Base-by-base conservation (phyloP, 2,329 filamentous ascomycete species). In the Metarhizium sp. region DNA sequence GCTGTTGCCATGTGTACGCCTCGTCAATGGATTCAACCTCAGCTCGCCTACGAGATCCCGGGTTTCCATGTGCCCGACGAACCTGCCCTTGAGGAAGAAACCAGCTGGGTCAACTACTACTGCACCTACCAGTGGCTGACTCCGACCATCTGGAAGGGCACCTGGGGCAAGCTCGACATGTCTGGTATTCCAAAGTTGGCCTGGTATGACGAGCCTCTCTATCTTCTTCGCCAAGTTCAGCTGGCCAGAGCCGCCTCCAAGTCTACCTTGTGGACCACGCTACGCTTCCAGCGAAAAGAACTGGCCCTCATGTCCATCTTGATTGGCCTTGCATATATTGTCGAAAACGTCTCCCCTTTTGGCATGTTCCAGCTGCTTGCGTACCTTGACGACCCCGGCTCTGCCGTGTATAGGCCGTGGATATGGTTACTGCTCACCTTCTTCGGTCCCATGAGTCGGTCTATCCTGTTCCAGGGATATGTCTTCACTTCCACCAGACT, bases 401-500 rank as follows among this genome's bases (percentile, higher is more conserved):
- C 61, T 20, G 73, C 78, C n/a, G 62, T 65, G 18, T 70, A 79
- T 32, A 71, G 72, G 30, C 78, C 79, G 2, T 76, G 74, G 69
- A 61, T 80, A 49, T 83, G 80, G 80, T 66, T 84, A 8, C 58
- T 75, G 2, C 70, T 82, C 38, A 70, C 82, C 57, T 81, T 82
- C 55, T 54, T 74, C 42, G 80, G 80, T 0, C 78, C 78, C 1
- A 34, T 71, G 45, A 62, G 67, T 3, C 75, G 76, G 14, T 79
- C 80, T 2, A 59, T 81, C 47, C 65, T 72, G 54, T 80, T 76
- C 58, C 79, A 84, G 62, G 78, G 79, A 59, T 83, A 83, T 62
- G 72, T 82, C 38, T 83, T 82, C 60, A 78, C 70, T 2, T 78
- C 78, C 6, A 82, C 80, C 2, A 72, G 78, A n/a, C 66, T 82